Evolutionary conservation across 129 eudicot genomes (phyloP).

Genomic region (Tagetes patula): DNA sequence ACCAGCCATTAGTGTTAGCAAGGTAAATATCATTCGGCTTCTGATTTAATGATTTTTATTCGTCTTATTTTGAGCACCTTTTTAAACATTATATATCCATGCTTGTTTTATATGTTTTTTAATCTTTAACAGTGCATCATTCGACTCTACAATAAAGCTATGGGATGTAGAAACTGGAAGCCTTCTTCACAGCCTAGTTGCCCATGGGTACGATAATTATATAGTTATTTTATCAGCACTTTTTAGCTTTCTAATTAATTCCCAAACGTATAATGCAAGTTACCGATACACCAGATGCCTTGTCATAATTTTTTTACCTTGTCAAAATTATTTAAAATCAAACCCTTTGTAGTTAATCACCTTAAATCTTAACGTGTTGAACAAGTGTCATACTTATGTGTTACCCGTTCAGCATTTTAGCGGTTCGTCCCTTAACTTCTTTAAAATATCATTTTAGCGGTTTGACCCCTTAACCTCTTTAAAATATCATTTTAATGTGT

Average conservation of each 20-base stretch:
- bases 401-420: not conserved
- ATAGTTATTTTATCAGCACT: not conserved
- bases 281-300: not conserved
- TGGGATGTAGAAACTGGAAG: slow-evolving; percentile 78
- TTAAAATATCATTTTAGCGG: not conserved
- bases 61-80: not conserved
- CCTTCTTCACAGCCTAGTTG: slow-evolving; percentile 68
- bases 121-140: slow-evolving; percentile 67
- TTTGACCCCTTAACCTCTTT: not conserved
- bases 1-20: slow-evolving; percentile 70
- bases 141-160: slow-evolving; percentile 85
- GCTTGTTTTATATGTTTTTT: not conserved
- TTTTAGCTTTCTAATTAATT: not conserved
- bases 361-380: too few species aligned
- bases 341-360: not conserved
- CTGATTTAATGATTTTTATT: not conserved
- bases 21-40: slow-evolving; percentile 42
- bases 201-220: slow-evolving; percentile 58
- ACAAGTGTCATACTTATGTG: too few species aligned
- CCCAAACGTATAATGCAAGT: not conserved
- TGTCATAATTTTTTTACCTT: not conserved
- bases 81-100: not conserved
- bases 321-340: not conserved
- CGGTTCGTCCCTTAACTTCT: not conserved
- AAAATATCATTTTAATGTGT: not conserved